Evolutionary conservation across 176 grass and related monocot species (phyloP).

Genomic region (Carex parvula): DNA sequence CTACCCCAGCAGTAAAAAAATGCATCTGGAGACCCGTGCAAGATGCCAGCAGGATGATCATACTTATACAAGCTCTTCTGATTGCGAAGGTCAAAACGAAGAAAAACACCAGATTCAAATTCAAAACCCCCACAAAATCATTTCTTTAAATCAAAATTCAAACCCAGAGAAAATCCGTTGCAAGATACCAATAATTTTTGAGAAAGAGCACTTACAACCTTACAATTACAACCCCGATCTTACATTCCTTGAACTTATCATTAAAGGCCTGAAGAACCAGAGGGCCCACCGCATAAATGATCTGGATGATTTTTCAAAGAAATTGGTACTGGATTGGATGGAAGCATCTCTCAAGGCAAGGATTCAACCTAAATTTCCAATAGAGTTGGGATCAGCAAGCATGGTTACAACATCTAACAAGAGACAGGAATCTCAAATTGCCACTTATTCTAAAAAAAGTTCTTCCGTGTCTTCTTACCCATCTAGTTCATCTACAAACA

Average conservation of each 20-base stretch:
- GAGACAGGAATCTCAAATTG: constrained; percentile 7
- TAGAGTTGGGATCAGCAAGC: neutral
- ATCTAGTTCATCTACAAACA: constrained; percentile 24
- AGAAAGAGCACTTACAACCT: constrained; percentile 29
- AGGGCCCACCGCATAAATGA: constrained; percentile 50
- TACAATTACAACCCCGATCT: constrained; percentile 37
- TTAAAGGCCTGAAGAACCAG: constrained; percentile 54
- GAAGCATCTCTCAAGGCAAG: constrained; percentile 47
- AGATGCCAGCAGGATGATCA: constrained; percentile 25
- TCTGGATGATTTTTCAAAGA: constrained; percentile 58
- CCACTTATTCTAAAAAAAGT: constrained; percentile 30
- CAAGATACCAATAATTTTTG: constrained; percentile 27
- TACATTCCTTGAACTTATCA: constrained; percentile 55
- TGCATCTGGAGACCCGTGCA: constrained; percentile 29
- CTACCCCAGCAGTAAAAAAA: constrained; percentile 23
- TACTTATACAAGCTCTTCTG: constrained; percentile 18
- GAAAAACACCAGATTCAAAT: neutral
- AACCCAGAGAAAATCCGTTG: constrained; percentile 23
- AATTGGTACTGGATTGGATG: constrained; percentile 52
- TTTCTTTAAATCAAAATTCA: constrained; percentile 20
- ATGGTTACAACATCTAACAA: neutral
- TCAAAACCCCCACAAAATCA: constrained; percentile 6
- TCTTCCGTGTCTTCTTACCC: constrained; percentile 20
- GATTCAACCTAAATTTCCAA: constrained; percentile 30
- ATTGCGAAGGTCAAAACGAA: constrained; percentile 8